Evolutionary conservation across 495 filamentous ascomycete genomes (phyloP).

Genomic region (Endocarpon pusillum): DNA sequence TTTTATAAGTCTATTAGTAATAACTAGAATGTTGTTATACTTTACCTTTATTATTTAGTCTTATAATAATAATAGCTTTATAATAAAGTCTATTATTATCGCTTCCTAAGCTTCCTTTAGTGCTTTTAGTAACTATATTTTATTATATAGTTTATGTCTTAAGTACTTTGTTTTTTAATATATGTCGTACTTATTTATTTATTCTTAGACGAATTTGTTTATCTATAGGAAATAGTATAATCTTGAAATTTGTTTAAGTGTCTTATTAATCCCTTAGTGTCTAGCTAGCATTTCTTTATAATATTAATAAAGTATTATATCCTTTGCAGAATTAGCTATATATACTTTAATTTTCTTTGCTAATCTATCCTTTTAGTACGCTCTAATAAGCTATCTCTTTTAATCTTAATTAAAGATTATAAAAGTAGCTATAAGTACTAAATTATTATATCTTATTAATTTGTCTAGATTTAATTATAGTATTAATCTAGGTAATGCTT

Average conservation of each 20-base stretch:
- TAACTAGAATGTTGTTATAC: background rate
- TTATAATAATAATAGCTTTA: conserved; percentile 4
- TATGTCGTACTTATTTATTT: conserved; percentile 14
- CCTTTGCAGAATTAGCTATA: background rate
- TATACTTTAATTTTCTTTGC: background rate
- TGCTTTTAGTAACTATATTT: conserved; percentile 1
- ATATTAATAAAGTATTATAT: background rate
- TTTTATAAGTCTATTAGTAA: background rate
- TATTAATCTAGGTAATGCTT: too few species aligned
- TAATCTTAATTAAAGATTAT: too few species aligned
- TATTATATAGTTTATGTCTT: background rate
- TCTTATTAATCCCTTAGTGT: conserved; percentile 5
- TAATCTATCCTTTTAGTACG: background rate
- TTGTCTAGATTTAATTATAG: too few species aligned
- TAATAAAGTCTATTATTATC: conserved; percentile 4
- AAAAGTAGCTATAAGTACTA: too few species aligned
- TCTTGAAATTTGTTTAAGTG: too few species aligned
- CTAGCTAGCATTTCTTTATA: too few species aligned
- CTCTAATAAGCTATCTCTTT: too few species aligned
- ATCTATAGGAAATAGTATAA: too few species aligned
- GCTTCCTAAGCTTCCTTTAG: background rate
- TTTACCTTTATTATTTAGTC: background rate
- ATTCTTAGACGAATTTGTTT: conserved; percentile 13
- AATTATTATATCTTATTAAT: too few species aligned
- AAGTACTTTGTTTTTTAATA: background rate